Base-by-base conservation (phyloP, 2,329 filamentous ascomycete genomes). In the Trichoderma koningii region DNA sequence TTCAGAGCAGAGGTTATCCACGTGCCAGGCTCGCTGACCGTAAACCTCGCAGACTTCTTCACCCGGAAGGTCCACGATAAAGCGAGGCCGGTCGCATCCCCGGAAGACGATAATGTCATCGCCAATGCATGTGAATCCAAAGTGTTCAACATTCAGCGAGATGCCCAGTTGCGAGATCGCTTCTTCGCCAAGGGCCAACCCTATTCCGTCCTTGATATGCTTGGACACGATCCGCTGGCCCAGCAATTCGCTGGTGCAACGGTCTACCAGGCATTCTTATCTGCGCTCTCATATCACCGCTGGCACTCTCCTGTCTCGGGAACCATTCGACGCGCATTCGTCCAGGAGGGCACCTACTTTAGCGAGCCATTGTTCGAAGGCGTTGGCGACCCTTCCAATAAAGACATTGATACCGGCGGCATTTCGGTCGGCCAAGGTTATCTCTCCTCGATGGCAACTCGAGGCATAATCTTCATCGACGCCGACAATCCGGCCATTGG, bases 171-270 rank as follows among this genome's bases (percentile, higher is more conserved):
- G 1, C 83, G 83, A 21, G 87, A 89, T 70, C 74, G 75, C 7
- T 91, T 91, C 79, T 91, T 87, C 83, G 80, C 87, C 71, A 92
- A 91, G 73, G 83, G 81, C 9, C 87, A 90, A 74, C 87, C 87
- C 0, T 91, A 91, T 76, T 89, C 86, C 0, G 74, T 89, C 19
- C 69, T 78, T 2, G 84, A 89, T 72, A 89, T 90, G 85, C 78
- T 91, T 3, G 82, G 78, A 0, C 76, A 85, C 69, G 85, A 89
- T 69, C 71, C 78, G 0, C 73, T 85, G 1, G 78, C 85, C 0
- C 69, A 77, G 7, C 71, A 84, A 1, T 91, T 91, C 68, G 81
- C 79, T 0, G 85, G 84, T 6, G 89, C 85, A 1, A 90, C 86
- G 0, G 78, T 91, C 30, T 91, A 91, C 74, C 89, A 92, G 71